Base-by-base conservation (phyloP, 129 eudicot species). In the Saussurea involucrata region DNA sequence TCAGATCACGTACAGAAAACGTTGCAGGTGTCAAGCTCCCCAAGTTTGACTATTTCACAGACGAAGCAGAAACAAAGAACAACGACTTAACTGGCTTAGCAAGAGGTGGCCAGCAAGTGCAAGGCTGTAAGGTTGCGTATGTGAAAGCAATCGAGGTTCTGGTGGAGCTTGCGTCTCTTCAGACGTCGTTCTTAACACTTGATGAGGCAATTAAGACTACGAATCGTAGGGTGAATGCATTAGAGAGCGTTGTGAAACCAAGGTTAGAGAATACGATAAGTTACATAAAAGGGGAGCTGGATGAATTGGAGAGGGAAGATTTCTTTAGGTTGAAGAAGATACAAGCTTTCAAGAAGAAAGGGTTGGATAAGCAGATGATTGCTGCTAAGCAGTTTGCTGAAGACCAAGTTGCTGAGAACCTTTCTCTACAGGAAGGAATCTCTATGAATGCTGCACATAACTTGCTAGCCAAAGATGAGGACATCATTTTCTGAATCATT, bases 21-120 rank as follows among this genome's bases (percentile, higher is more conserved):
- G 83, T 93, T 31, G 98, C 98, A 25, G 98, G 98, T 24, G 98
- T 93, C 29, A 93, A 93, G 66, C 98, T 93, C 36, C 98, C 98
- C 6, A 90, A 90, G 76, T 93, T 93, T 28, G 90, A 90, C 18
- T 76, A 93, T 64, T 93, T 85, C 66, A 76, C 93, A n/a, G n/a
- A n/a, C 20, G 98, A 90, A 32, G 88, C 90, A 1, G 98, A 93
- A 78, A 77, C 92, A 1, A 93, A 93, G 82, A n/a, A n/a, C n/a
- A 93, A 90, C 22, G 95, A 90, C 85, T 70, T 93, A 46, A 93
- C 98, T 57, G 98, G 98, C 10, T 78, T 93, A 66, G 96, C 96
- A 17, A 85, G 98, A 84, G 98, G 98, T 10, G 98, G 98, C 24
- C 98, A 93, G 70, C 98, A 93, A 71, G 92, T 93, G 21, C 98